Percentiles rank a stretch among this genome's conserved stretches.
These are phyloP conservation scores for Alternaria ventricosa DNA, from an alignment of 2,329 filamentous ascomycete genomes.

Conservation along the genomic window DNA sequence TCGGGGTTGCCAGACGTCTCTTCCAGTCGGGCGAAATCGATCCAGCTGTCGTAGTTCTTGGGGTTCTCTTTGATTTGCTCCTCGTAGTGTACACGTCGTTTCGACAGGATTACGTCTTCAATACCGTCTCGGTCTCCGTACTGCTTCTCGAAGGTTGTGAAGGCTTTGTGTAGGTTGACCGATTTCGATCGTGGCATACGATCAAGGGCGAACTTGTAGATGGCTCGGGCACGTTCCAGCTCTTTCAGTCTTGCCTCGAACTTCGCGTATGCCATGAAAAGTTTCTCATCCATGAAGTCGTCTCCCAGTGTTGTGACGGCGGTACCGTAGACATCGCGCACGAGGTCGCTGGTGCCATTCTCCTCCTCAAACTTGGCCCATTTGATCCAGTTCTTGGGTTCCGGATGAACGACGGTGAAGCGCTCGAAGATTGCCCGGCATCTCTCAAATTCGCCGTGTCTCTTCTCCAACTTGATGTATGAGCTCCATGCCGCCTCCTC, in stretches of 20 bases:
- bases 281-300: constrained; percentile 92
- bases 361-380: constrained; percentile 99
- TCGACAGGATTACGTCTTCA: constrained; percentile 94
- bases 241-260: constrained; percentile 96
- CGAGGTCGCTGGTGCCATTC: constrained; percentile 86
- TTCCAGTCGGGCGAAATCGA: constrained; percentile 91
- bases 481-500: constrained; percentile 94
- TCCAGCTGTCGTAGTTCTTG: constrained; percentile 97
- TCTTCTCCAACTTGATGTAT: constrained; percentile 96
- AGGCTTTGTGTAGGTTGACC: constrained; percentile 84
- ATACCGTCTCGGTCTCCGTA: constrained; percentile 93
- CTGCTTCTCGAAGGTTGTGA: constrained; percentile 98
- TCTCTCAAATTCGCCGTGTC: constrained; percentile 89
- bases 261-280: constrained; percentile 94
- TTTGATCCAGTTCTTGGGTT: constrained; percentile 69
- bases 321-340: constrained; percentile 87
- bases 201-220: constrained; percentile 96
- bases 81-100: constrained; percentile 91
- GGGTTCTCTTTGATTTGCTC: constrained; percentile 92
- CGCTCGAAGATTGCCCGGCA: constrained; percentile 89
- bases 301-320: constrained; percentile 91
- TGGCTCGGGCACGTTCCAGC: constrained; percentile 88
- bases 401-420: constrained; percentile 75
- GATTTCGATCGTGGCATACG: constrained; percentile 88
- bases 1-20: constrained; percentile 84